phyloP scores from a whole-genome alignment of 768 basidiomycete genomes.

The Xerocomellus intermedius region DNA sequence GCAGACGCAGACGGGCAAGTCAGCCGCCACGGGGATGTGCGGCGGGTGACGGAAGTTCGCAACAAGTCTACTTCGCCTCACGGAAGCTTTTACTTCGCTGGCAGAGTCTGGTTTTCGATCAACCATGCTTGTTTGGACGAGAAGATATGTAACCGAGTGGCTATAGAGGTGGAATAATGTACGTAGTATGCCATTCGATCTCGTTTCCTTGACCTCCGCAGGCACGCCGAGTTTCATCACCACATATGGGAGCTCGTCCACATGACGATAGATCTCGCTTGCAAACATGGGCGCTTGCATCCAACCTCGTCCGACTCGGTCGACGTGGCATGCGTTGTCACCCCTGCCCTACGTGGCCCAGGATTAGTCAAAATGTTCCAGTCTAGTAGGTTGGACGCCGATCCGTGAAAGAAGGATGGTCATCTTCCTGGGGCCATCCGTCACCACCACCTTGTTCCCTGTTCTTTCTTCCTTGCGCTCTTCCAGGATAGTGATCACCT shows the following conservation, averaged over 20 bases:
- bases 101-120: not conserved
- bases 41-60: constrained; percentile 20
- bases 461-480: constrained; percentile 30
- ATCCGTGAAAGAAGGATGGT: constrained; percentile 44
- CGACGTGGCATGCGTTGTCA: too few species aligned
- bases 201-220: constrained; percentile 16
- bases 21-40: constrained; percentile 30
- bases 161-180: constrained; percentile 1
- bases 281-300: not conserved
- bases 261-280: not conserved
- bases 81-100: not conserved
- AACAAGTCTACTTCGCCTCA: constrained; percentile 8
- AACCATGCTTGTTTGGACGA: not conserved
- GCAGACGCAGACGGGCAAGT: constrained; percentile 14
- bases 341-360: not conserved
- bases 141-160: not conserved
- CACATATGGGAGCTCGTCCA: not conserved
- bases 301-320: too few species aligned
- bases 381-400: constrained; percentile 43
- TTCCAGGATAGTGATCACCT: constrained; percentile 63
- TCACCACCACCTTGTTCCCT: constrained; percentile 27
- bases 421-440: constrained; percentile 42
- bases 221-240: constrained; percentile 19
- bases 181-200: not conserved
- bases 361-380: constrained; percentile 51